Percentiles rank a stretch among this genome's conserved stretches.
Evolutionary conservation across 2,329 filamentous ascomycete species (phyloP).

Genomic region (Colletotrichum ledebouriae): DNA sequence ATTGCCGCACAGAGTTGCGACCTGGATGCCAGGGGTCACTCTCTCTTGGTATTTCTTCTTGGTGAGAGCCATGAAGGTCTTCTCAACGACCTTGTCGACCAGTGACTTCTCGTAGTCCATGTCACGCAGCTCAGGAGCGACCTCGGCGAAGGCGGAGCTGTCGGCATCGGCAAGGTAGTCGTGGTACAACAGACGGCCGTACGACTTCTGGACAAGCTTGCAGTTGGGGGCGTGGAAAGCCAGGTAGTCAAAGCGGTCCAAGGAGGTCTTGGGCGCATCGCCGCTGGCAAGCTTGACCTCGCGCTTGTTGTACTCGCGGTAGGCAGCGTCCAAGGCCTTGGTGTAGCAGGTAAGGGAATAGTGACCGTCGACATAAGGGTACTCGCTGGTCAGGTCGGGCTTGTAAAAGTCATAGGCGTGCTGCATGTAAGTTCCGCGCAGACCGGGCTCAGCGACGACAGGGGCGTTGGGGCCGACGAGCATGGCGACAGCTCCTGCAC

Average conservation of each 20-base stretch:
- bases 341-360: constrained; percentile 87
- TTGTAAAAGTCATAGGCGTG: constrained; percentile 94
- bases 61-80: constrained; percentile 85
- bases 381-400: constrained; percentile 88
- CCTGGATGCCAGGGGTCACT: constrained; percentile 79
- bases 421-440: constrained; percentile 84
- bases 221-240: constrained; percentile 88
- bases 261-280: constrained; percentile 66
- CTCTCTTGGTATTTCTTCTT: constrained; percentile 89
- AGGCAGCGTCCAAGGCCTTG: constrained; percentile 83
- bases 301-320: constrained; percentile 83
- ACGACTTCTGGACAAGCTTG: constrained; percentile 90
- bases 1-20: constrained; percentile 81
- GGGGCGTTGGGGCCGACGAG: constrained; percentile 84
- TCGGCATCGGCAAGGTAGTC: constrained; percentile 82
- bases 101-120: constrained; percentile 85
- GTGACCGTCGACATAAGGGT: constrained; percentile 87
- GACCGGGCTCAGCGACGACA: constrained; percentile 81
- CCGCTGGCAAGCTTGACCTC: constrained; percentile 68
- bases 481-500: constrained; percentile 83
- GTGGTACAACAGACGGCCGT: constrained; percentile 86
- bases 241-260: constrained; percentile 88
- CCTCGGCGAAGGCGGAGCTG: constrained; percentile 77
- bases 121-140: constrained; percentile 81
- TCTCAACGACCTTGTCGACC: constrained; percentile 85